A percentile compares a stretch with the other conserved stretches of the same genome.
These are phyloP conservation scores for Aspergillus sp. DNA, from an alignment of 2,329 filamentous ascomycete species.

Conservation along the genomic window DNA sequence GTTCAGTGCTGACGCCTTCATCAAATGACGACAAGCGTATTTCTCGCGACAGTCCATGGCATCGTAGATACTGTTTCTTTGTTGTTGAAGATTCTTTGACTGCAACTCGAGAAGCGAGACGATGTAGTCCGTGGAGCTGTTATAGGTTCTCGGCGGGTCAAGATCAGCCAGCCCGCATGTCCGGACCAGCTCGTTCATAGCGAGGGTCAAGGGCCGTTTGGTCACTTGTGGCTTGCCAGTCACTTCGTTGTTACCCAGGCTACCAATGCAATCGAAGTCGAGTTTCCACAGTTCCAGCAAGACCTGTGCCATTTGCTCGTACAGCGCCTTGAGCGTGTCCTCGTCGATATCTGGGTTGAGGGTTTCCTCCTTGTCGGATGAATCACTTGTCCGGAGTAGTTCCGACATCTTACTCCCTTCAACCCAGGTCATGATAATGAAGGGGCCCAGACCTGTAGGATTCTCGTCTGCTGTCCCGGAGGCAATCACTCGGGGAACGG, in stretches of 20 bases:
- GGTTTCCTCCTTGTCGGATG: not conserved
- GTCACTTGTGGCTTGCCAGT: not conserved
- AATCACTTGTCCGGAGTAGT: not conserved
- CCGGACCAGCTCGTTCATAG: slow-evolving; percentile 11
- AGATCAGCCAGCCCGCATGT: slow-evolving; percentile 3
- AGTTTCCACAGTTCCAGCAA: slow-evolving; percentile 11
- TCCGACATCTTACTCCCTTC: slow-evolving; percentile 14
- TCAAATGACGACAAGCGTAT: slow-evolving; percentile 11
- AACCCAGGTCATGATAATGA: slow-evolving; percentile 18
- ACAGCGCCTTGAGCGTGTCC: not conserved
- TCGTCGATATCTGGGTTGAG: slow-evolving; percentile 1
- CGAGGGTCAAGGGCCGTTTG: not conserved
- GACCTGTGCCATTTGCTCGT: slow-evolving; percentile 11
- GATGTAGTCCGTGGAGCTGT: slow-evolving; percentile 11
- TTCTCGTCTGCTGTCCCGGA: slow-evolving; percentile 5
- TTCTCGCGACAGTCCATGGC: slow-evolving; percentile 9
- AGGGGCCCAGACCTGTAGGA: slow-evolving; percentile 12
- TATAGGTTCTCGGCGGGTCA: not conserved
- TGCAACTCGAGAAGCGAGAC: slow-evolving; percentile 5
- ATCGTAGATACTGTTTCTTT: slow-evolving; percentile 14
- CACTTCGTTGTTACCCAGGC: not conserved
- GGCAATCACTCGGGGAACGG: slow-evolving; percentile 11
- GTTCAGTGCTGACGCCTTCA: slow-evolving; percentile 4
- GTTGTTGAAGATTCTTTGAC: not conserved
- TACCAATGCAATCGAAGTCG: slow-evolving; percentile 9